These are phyloP conservation scores for Wallemia hederae DNA, from an alignment of 1,284 basidiomycete species.

Conservation along the genomic window DNA sequence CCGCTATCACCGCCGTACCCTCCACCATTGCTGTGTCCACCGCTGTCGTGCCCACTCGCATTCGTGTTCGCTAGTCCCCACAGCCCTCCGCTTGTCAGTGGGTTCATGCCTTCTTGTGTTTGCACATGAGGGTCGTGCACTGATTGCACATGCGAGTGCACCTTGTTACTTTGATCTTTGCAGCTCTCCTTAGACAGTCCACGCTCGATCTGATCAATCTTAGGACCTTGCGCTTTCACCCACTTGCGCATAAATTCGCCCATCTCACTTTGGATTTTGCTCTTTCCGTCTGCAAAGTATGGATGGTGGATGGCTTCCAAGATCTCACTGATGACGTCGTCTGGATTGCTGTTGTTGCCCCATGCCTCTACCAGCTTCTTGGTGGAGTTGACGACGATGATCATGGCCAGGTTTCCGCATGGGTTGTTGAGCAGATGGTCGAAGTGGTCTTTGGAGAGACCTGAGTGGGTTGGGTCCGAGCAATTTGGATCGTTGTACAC, in stretches of 20 bases:
- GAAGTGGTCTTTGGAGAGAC: constrained; percentile 4
- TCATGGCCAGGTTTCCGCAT: constrained; percentile 14
- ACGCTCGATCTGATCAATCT: constrained; percentile 15
- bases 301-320: constrained; percentile 62
- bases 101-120: constrained; percentile 1
- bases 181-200: not conserved
- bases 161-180: not conserved
- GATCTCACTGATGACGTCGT: constrained; percentile 33
- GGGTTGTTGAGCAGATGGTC: constrained; percentile 18
- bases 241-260: constrained; percentile 28
- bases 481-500: constrained; percentile 10
- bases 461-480: constrained; percentile 19
- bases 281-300: constrained; percentile 38
- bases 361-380: constrained; percentile 49
- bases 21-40: constrained; percentile 2
- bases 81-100: not conserved
- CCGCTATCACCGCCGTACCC: constrained; percentile 1
- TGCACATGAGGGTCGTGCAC: not conserved
- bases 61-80: not conserved
- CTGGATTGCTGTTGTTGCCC: constrained; percentile 21
- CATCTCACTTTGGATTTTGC: constrained; percentile 52
- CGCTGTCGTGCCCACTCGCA: not conserved
- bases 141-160: not conserved
- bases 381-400: constrained; percentile 27
- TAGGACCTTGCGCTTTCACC: constrained; percentile 25